Evolutionary conservation across 257 asterid species (phyloP).

Genomic region (Vinca minor): DNA sequence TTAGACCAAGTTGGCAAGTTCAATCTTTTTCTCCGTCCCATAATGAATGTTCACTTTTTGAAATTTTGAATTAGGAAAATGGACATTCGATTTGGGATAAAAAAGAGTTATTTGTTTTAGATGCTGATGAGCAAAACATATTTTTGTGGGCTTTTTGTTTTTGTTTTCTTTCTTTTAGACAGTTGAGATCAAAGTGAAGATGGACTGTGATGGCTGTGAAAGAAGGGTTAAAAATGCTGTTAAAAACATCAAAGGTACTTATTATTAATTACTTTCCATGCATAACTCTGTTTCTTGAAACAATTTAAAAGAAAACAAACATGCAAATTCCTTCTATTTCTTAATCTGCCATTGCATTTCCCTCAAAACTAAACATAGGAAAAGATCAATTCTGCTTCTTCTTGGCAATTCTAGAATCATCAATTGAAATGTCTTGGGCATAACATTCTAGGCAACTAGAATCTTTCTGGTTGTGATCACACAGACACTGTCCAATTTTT

Average conservation of each 20-base stretch:
- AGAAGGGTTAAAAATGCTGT: slow-evolving; percentile 77
- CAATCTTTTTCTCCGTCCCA: too few relatives aligned
- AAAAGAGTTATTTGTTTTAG: too few relatives aligned
- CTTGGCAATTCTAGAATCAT: too few relatives aligned
- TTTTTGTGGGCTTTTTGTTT: not conserved
- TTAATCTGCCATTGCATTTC: not conserved
- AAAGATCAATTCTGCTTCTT: not conserved
- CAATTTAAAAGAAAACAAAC: not conserved
- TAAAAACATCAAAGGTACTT: slow-evolving; percentile 64
- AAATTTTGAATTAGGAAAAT: too few relatives aligned
- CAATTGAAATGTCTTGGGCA: too few relatives aligned
- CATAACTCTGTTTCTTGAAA: not conserved
- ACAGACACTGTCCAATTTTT: too few relatives aligned
- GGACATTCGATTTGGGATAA: too few relatives aligned
- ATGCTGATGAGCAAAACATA: not conserved
- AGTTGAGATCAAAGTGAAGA: slow-evolving; percentile 78
- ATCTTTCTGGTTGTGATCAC: too few relatives aligned
- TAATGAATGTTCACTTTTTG: too few relatives aligned
- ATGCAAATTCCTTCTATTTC: not conserved
- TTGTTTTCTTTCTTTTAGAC: slow-evolving; percentile 37
- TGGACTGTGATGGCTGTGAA: slow-evolving; percentile 96
- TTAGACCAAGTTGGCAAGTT: not conserved
- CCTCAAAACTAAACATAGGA: not conserved
- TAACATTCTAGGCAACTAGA: too few relatives aligned
- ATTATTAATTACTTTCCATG: not conserved